phyloP scores from a whole-genome alignment of 176 grass and related monocot species.

The Rhynchospora tenuis region DNA sequence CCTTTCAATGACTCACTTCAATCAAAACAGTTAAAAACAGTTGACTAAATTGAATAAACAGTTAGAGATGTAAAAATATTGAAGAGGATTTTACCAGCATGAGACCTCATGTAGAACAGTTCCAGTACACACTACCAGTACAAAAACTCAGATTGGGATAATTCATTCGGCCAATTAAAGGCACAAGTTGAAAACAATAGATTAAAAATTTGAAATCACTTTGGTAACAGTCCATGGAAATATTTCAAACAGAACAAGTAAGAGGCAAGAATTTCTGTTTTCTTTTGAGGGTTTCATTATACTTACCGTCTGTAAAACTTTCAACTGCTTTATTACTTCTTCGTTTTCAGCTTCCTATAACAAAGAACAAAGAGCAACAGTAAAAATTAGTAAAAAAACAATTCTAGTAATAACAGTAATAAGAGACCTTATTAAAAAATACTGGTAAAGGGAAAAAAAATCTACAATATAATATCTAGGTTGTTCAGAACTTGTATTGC shows the following conservation, averaged over 20 bases:
- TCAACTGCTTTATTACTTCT: slow-evolving; percentile 80
- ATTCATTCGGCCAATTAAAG: not conserved
- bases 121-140: not conserved
- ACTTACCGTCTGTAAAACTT: slow-evolving; percentile 57
- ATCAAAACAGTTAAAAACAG: not conserved
- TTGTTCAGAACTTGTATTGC: not conserved
- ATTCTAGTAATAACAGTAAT: too few species aligned
- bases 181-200: not conserved
- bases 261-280: not conserved
- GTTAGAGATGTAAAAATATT: not conserved
- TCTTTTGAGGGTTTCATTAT: not conserved
- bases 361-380: slow-evolving; percentile 19
- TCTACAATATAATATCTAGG: slow-evolving; percentile 14
- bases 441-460: slow-evolving; percentile 18
- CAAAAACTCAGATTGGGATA: not conserved
- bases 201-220: not conserved
- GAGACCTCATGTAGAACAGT: not conserved
- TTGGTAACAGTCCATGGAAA: not conserved
- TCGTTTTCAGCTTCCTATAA: slow-evolving; percentile 67
- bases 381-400: not conserved
- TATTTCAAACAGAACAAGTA: not conserved
- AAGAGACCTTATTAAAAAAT: not conserved
- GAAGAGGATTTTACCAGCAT: not conserved
- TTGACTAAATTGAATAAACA: not conserved
- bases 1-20: not conserved